Conservation (phyloP, 768 basidiomycete genomes). For the Tephrocybe sp. region DNA sequence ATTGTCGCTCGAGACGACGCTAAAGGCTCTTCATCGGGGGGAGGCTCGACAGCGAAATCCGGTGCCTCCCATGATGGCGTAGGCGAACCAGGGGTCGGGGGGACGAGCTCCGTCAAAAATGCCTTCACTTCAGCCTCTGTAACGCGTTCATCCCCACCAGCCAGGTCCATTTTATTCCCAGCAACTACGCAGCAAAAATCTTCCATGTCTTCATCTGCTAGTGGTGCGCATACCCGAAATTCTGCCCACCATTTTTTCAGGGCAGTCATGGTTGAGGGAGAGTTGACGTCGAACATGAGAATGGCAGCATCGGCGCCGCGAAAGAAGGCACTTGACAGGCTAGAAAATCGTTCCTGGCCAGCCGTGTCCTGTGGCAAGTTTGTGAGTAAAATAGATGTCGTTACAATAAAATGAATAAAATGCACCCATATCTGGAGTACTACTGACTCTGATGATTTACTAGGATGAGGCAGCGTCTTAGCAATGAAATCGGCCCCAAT, state of each 20-base stretch:
- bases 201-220: conserved; percentile 58
- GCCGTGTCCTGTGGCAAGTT: conserved; percentile 62
- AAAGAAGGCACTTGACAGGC: conserved; percentile 79
- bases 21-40: conserved; percentile 15
- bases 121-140: conserved; percentile 42
- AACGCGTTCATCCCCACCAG: conserved; percentile 23
- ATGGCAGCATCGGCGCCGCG: conserved; percentile 81
- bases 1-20: conserved; percentile 20
- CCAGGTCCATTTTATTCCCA: conserved; percentile 76
- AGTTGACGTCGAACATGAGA: conserved; percentile 78
- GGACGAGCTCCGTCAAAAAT: conserved; percentile 59
- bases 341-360: conserved; percentile 87
- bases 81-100: conserved; percentile 25
- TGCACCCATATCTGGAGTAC: conserved; percentile 62
- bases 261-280: conserved; percentile 54
- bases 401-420: conserved; percentile 6
- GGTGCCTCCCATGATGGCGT: conserved; percentile 10
- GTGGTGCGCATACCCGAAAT: conserved; percentile 64
- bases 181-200: conserved; percentile 74
- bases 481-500: conserved; percentile 90
- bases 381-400: not conserved
- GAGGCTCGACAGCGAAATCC: not conserved
- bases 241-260: conserved; percentile 78
- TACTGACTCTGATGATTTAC: conserved; percentile 49
- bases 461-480: conserved; percentile 66